Percentiles rank a stretch among this genome's conserved stretches.
These are phyloP conservation scores for Stachybotrys echinatus DNA, from an alignment of 2,329 filamentous ascomycete species.

Conservation along the genomic window DNA sequence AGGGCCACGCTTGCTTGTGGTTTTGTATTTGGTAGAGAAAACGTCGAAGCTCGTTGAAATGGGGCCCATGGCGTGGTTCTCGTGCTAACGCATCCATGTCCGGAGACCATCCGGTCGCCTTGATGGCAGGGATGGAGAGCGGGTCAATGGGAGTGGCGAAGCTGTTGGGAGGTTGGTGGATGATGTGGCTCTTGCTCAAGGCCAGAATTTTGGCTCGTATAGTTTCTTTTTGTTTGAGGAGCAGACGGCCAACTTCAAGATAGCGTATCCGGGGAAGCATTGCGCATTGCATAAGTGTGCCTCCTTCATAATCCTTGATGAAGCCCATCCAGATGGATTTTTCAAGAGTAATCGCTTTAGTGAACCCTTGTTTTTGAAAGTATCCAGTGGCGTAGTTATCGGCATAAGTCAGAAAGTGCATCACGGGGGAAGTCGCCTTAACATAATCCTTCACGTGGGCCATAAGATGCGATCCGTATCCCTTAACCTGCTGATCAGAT, in stretches of 20 bases:
- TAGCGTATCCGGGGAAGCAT: conserved; percentile 89
- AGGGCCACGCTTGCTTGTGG: conserved; percentile 67
- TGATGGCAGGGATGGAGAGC: conserved; percentile 73
- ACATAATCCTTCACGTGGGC: conserved; percentile 91
- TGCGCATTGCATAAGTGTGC: conserved; percentile 92
- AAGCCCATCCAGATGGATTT: conserved; percentile 93
- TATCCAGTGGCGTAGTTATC: conserved; percentile 97
- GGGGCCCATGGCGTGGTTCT: conserved; percentile 68
- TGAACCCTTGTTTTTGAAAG: conserved; percentile 95
- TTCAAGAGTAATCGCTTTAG: conserved; percentile 86
- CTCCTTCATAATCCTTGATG: conserved; percentile 94
- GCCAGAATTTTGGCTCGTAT: conserved; percentile 86
- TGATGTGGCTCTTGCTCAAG: conserved; percentile 64
- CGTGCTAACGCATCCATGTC: conserved; percentile 82
- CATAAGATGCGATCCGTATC: conserved; percentile 91
- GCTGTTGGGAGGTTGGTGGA: conserved; percentile 63
- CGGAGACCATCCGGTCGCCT: conserved; percentile 78
- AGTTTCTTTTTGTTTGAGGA: conserved; percentile 86
- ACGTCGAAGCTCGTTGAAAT: conserved; percentile 68
- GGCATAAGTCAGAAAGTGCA: conserved; percentile 93
- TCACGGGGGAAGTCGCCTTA: conserved; percentile 84
- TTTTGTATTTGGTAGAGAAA: conserved; percentile 71
- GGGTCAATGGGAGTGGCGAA: conserved; percentile 55
- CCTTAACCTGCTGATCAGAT: conserved; percentile 90
- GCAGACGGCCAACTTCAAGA: conserved; percentile 78